These are phyloP conservation scores for Calonectria montana DNA, from an alignment of 2,329 filamentous ascomycete genomes.

Conservation along the genomic window DNA sequence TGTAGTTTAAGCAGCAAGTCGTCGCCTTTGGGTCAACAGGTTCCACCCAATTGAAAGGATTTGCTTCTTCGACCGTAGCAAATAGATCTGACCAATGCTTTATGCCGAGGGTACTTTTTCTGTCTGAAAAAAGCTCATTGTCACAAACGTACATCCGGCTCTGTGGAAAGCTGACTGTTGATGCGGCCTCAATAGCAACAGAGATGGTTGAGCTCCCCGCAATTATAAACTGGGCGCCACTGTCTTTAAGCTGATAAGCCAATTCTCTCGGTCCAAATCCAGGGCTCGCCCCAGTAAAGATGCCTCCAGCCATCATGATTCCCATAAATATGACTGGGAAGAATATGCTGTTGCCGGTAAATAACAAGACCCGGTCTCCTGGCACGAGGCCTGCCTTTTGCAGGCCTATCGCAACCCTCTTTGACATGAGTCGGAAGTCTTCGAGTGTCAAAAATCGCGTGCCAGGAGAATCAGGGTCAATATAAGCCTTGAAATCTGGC, in stretches of 20 bases:
- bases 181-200: slow-evolving; percentile 74
- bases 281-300: slow-evolving; percentile 83
- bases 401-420: slow-evolving; percentile 79
- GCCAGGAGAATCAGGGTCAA: slow-evolving; percentile 75
- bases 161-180: slow-evolving; percentile 63
- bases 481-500: slow-evolving; percentile 57
- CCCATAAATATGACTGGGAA: slow-evolving; percentile 79
- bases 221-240: slow-evolving; percentile 74
- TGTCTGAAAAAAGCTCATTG: too few species aligned
- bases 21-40: slow-evolving; percentile 60
- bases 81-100: slow-evolving; percentile 74
- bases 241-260: slow-evolving; percentile 79
- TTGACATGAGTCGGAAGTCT: slow-evolving; percentile 75
- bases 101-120: background rate
- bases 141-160: slow-evolving; percentile 76
- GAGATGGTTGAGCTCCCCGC: slow-evolving; percentile 68
- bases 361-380: slow-evolving; percentile 79
- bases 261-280: slow-evolving; percentile 75
- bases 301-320: slow-evolving; percentile 78
- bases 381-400: slow-evolving; percentile 70
- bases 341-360: slow-evolving; percentile 78
- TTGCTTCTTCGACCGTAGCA: slow-evolving; percentile 52
- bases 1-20: slow-evolving; percentile 81
- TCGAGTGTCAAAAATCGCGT: slow-evolving; percentile 72
- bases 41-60: slow-evolving; percentile 70